phyloP scores from a whole-genome alignment of 805 yeast species.

The Ogataea pignaliae region DNA sequence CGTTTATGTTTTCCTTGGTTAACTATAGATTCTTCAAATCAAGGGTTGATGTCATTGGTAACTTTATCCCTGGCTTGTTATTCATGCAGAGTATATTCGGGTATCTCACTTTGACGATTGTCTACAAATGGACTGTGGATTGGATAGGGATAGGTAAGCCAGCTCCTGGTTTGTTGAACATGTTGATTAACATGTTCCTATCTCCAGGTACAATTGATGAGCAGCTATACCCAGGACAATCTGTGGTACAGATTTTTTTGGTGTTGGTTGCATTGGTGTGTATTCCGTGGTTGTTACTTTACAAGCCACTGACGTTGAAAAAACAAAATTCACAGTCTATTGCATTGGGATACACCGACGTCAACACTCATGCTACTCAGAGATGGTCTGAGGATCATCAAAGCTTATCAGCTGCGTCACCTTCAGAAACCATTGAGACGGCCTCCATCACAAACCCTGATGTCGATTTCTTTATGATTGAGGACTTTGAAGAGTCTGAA shows the following conservation, averaged over 20 bases:
- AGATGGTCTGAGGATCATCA: constrained; percentile 17
- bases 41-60: constrained; percentile 62
- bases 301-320: constrained; percentile 50
- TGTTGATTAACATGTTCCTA: constrained; percentile 72
- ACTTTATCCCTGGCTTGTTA: constrained; percentile 66
- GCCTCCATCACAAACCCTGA: constrained; percentile 18
- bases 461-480: constrained; percentile 21
- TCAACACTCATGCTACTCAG: constrained; percentile 29
- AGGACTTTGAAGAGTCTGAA: constrained; percentile 28
- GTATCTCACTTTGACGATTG: constrained; percentile 58
- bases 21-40: constrained; percentile 56
- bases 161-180: constrained; percentile 70
- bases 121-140: constrained; percentile 71
- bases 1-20: constrained; percentile 62
- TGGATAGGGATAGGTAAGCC: constrained; percentile 60
- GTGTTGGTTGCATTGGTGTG: constrained; percentile 58
- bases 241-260: constrained; percentile 52
- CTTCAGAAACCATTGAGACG: constrained; percentile 14
- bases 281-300: constrained; percentile 68
- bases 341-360: constrained; percentile 47
- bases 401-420: constrained; percentile 7
- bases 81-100: constrained; percentile 79
- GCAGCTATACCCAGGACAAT: constrained; percentile 61
- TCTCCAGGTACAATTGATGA: constrained; percentile 69
- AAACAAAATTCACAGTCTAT: constrained; percentile 45